Evolutionary conservation across 1,139 yeast genomes (phyloP).

Genomic region (Scheffersomyces parashehatae): DNA sequence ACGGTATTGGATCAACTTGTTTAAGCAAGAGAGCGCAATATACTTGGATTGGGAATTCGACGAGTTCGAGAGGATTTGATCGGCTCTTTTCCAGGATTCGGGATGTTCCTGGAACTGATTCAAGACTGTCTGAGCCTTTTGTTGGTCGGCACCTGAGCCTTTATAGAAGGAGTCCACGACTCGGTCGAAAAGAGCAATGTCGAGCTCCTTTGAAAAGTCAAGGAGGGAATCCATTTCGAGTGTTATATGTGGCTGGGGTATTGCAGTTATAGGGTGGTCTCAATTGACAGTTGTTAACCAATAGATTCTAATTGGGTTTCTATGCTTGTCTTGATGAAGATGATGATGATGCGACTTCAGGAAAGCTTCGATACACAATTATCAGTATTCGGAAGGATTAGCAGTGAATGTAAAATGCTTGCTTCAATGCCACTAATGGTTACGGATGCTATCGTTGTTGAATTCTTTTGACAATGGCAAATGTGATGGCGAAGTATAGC

Average conservation of each 20-base stretch:
- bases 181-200: conserved; percentile 75
- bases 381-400: too few species aligned
- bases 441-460: too few species aligned
- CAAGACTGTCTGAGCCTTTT: conserved; percentile 77
- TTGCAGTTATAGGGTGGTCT: neutral
- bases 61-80: conserved; percentile 79
- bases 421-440: too few species aligned
- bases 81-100: conserved; percentile 95
- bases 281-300: neutral
- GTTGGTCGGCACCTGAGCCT: conserved; percentile 80
- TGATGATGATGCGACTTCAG: neutral
- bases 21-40: conserved; percentile 87
- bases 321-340: neutral
- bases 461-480: too few species aligned
- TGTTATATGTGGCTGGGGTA: neutral
- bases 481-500: too few species aligned
- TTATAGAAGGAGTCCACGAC: conserved; percentile 86
- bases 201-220: conserved; percentile 83
- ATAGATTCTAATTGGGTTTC: neutral
- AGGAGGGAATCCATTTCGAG: conserved; percentile 76
- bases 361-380: too few species aligned
- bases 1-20: conserved; percentile 83
- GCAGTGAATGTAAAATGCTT: too few species aligned
- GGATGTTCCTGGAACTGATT: conserved; percentile 93
- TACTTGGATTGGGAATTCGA: conserved; percentile 85